Conservation (phyloP, 495 filamentous ascomycete species). For the Massariosphaeria phaeospora region DNA sequence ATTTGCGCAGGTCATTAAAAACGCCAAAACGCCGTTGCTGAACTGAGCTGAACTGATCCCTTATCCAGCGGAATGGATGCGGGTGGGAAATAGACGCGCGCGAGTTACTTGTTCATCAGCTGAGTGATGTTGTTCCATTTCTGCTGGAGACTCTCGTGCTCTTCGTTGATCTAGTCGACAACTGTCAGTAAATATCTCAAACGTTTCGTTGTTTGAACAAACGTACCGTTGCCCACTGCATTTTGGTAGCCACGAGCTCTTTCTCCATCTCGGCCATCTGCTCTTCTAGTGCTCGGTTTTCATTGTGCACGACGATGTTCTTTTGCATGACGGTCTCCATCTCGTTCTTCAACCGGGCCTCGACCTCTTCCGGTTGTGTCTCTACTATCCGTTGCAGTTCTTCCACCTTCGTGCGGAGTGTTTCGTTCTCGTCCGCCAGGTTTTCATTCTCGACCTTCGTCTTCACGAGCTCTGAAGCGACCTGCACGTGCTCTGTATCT, state of each 20-base stretch:
- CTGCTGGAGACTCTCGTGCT: conserved; percentile 40
- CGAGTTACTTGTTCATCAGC: conserved; percentile 30
- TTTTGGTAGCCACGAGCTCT: conserved; percentile 86
- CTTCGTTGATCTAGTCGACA: conserved; percentile 36
- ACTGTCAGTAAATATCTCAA: neutral
- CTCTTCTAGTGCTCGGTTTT: conserved; percentile 84
- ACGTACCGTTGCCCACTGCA: conserved; percentile 88
- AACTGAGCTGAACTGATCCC: too few species aligned
- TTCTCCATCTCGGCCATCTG: conserved; percentile 92
- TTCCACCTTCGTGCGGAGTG: conserved; percentile 70
- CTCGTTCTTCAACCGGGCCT: conserved; percentile 72
- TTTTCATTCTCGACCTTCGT: conserved; percentile 91
- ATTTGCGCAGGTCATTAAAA: too few species aligned
- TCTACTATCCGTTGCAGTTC: conserved; percentile 82
- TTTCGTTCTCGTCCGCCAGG: conserved; percentile 81
- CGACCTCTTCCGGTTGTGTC: conserved; percentile 83
- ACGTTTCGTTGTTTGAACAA: neutral
- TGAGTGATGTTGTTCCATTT: conserved; percentile 38
- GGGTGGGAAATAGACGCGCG: conserved; percentile 1
- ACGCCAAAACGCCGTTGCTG: too few species aligned
- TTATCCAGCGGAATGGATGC: too few species aligned
- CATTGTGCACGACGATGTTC: conserved; percentile 90
- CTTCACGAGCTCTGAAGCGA: conserved; percentile 84
- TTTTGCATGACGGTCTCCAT: conserved; percentile 90
- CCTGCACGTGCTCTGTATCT: conserved; percentile 86